These are phyloP conservation scores for Rhodosporidiobolus odoratus DNA, from an alignment of 768 basidiomycete species.

Conservation along the genomic window DNA sequence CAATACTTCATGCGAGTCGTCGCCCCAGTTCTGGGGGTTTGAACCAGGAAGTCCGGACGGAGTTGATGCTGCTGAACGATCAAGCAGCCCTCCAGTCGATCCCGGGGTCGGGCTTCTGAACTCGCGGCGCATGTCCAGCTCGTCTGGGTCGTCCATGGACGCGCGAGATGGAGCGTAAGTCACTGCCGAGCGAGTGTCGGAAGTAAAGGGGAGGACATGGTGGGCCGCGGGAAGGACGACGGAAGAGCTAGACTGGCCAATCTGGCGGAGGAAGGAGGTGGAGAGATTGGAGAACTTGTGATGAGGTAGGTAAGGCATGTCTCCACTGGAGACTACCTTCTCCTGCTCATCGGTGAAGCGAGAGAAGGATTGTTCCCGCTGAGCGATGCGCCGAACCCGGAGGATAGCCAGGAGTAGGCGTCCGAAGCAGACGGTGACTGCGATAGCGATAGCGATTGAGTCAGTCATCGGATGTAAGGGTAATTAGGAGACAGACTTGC, in stretches of 20 bases:
- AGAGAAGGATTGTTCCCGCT: neutral
- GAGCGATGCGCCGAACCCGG: slow-evolving; percentile 27
- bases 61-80: neutral
- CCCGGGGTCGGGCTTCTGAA: slow-evolving; percentile 32
- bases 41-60: neutral
- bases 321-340: neutral
- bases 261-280: slow-evolving; percentile 18
- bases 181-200: neutral
- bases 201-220: neutral
- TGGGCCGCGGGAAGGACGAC: neutral
- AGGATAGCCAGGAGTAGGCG: slow-evolving; percentile 45
- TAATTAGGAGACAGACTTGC: neutral
- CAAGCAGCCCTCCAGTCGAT: slow-evolving; percentile 19
- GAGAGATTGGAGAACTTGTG: slow-evolving; percentile 29
- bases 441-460: neutral
- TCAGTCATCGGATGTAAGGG: neutral
- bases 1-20: neutral
- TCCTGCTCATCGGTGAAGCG: slow-evolving; percentile 6
- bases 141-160: neutral
- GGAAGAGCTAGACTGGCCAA: slow-evolving; percentile 17
- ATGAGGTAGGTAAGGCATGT: slow-evolving; percentile 8
- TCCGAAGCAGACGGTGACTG: slow-evolving; percentile 27
- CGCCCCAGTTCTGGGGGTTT: neutral
- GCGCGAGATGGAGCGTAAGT: slow-evolving; percentile 1
- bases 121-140: neutral